A percentile compares a stretch with the other conserved stretches of the same genome.
Conservation (phyloP, 2,329 filamentous ascomycete species). For the Talaromyces sp. region DNA sequence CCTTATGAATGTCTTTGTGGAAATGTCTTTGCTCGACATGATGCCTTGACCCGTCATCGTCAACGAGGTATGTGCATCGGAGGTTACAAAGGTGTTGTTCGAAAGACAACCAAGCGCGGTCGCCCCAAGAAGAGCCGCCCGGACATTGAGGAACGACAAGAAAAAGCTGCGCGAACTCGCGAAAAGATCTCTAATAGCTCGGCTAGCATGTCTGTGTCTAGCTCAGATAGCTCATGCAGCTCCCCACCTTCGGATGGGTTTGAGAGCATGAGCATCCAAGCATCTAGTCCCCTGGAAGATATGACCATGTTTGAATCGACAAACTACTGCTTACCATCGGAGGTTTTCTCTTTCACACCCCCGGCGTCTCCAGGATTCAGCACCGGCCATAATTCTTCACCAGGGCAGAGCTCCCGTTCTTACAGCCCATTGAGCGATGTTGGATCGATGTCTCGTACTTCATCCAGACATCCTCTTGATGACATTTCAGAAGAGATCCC, state of each 20-base stretch:
- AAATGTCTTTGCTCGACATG: conserved; percentile 90
- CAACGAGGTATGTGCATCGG: conserved; percentile 96
- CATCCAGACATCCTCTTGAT: conserved; percentile 29
- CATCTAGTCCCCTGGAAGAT: conserved; percentile 33
- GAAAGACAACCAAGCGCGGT: conserved; percentile 65
- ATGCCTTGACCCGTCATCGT: conserved; percentile 88
- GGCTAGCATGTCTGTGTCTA: conserved; percentile 34
- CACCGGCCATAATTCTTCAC: conserved; percentile 37
- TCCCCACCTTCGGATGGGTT: conserved; percentile 43
- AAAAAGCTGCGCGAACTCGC: conserved; percentile 56
- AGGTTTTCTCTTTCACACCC: conserved; percentile 46
- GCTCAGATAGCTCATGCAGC: conserved; percentile 39
- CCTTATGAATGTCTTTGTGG: conserved; percentile 93
- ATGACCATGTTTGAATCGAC: conserved; percentile 28
- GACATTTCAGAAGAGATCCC: conserved; percentile 31
- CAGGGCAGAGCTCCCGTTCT: conserved; percentile 33
- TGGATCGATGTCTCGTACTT: conserved; percentile 35
- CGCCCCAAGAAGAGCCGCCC: conserved; percentile 61
- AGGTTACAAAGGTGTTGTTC: conserved; percentile 77
- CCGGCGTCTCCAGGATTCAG: conserved; percentile 45
- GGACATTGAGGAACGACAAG: conserved; percentile 55
- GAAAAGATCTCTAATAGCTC: conserved; percentile 37
- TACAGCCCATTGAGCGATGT: conserved; percentile 39
- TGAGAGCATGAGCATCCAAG: conserved; percentile 38
- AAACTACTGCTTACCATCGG: conserved; percentile 36